A percentile compares a stretch with the other conserved stretches of the same genome.
phyloP scores from a whole-genome alignment of 805 yeast species.

The Kodamaea kaohsiungensis region DNA sequence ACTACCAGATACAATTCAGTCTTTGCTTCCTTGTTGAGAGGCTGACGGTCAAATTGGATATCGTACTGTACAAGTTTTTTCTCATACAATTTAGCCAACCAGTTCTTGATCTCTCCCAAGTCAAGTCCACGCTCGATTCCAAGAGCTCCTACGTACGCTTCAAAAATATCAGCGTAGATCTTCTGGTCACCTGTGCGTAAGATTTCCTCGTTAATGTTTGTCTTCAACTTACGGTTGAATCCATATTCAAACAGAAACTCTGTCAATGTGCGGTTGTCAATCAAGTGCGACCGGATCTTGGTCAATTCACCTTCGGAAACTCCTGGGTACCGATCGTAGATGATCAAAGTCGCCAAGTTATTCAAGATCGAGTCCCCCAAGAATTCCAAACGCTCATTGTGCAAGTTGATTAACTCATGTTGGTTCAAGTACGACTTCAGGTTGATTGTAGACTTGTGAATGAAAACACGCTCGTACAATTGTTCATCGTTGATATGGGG shows the following conservation, averaged over 20 bases:
- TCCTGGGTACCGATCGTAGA: constrained; percentile 64
- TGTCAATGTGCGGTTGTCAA: constrained; percentile 70
- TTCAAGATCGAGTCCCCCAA: constrained; percentile 87
- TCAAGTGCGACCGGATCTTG: constrained; percentile 63
- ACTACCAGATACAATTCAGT: constrained; percentile 73
- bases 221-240: constrained; percentile 56
- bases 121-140: constrained; percentile 56
- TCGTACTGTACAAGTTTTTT: constrained; percentile 41
- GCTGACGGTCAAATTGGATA: constrained; percentile 33
- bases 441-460: constrained; percentile 74
- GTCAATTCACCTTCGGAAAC: constrained; percentile 83
- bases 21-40: constrained; percentile 68
- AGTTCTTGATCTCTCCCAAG: constrained; percentile 49
- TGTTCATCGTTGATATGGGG: constrained; percentile 65
- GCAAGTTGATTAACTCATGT: constrained; percentile 57
- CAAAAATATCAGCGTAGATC: constrained; percentile 84
- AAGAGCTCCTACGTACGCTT: constrained; percentile 90
- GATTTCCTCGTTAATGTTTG: constrained; percentile 47
- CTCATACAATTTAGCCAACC: constrained; percentile 57
- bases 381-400: constrained; percentile 88
- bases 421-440: constrained; percentile 57
- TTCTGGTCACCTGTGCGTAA: constrained; percentile 61
- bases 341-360: constrained; percentile 65
- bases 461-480: constrained; percentile 70
- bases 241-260: constrained; percentile 72